phyloP scores from a whole-genome alignment of 2,329 filamentous ascomycete species.

The Penicillium sp. region DNA sequence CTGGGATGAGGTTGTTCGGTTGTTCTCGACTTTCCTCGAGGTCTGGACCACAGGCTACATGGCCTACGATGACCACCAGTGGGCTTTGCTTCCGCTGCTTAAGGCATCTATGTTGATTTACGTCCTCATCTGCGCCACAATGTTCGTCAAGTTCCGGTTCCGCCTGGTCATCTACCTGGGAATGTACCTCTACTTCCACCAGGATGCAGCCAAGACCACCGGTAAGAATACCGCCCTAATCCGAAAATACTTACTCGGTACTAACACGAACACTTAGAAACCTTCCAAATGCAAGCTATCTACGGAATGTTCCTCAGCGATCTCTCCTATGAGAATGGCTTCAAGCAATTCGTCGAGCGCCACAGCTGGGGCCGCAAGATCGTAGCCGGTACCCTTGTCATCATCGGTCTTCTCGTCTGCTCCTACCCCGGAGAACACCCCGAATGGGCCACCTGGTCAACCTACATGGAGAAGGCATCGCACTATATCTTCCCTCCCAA shows the following conservation, averaged over 20 bases:
- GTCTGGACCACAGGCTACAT: conserved; percentile 54
- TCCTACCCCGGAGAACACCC: conserved; percentile 54
- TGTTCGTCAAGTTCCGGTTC: conserved; percentile 49
- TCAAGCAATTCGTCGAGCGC: conserved; percentile 47
- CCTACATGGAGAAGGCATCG: conserved; percentile 42
- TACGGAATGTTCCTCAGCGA: conserved; percentile 56
- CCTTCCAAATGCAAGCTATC: conserved; percentile 54
- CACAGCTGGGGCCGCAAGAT: conserved; percentile 43
- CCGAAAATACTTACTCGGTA: too few species aligned
- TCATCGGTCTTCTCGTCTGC: conserved; percentile 49
- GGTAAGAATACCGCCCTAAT: conserved; percentile 37
- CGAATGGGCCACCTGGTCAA: conserved; percentile 52
- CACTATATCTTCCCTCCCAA: conserved; percentile 49
- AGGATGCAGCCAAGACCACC: conserved; percentile 46
- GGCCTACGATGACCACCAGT: conserved; percentile 56
- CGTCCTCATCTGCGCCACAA: conserved; percentile 46
- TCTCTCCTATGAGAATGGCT: conserved; percentile 48
- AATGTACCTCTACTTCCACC: conserved; percentile 52
- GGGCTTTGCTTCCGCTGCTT: conserved; percentile 53
- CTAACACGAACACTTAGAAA: conserved; percentile 41
- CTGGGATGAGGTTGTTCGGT: conserved; percentile 44
- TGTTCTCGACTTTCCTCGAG: conserved; percentile 49
- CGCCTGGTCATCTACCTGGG: conserved; percentile 48
- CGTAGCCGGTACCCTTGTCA: conserved; percentile 39
- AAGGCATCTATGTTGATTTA: conserved; percentile 54